Evolutionary conservation across 352 stramenopile genomes (phyloP).

Genomic region (Phytopythium montanum): DNA sequence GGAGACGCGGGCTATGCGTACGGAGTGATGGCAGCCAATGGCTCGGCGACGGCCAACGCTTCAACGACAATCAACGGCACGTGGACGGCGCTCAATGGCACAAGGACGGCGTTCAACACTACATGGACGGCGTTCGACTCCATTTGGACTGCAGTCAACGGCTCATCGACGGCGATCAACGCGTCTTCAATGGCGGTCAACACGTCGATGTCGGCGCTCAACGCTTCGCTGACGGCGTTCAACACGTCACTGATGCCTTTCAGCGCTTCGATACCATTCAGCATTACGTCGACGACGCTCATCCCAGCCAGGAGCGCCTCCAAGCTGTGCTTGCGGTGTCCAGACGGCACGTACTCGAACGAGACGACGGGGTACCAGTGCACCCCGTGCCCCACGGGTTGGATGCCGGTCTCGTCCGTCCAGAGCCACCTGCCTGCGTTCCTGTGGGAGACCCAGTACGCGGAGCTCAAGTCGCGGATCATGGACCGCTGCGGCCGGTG

Average conservation of each 20-base stretch:
- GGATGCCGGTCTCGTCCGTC: conserved; percentile 4
- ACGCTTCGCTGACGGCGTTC: too few relatives aligned
- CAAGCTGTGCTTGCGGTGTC: conserved; percentile 29
- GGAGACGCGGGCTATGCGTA: conserved; percentile 2
- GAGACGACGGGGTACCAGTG: conserved; percentile 40
- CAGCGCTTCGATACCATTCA: neutral
- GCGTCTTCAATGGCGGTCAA: too few relatives aligned
- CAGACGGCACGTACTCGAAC: conserved; percentile 40
- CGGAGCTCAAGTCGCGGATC: conserved; percentile 8
- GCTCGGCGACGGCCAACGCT: too few relatives aligned
- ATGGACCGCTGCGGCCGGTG: conserved; percentile 6
- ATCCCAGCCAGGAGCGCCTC: conserved; percentile 13
- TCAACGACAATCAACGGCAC: too few relatives aligned
- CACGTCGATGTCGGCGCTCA: too few relatives aligned
- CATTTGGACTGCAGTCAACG: too few relatives aligned
- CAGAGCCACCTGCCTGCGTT: conserved; percentile 5
- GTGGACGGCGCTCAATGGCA: too few relatives aligned
- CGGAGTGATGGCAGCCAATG: too few relatives aligned
- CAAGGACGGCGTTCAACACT: too few relatives aligned
- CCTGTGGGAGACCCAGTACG: neutral
- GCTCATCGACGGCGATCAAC: too few relatives aligned
- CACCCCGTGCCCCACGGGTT: conserved; percentile 27
- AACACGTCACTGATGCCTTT: too few relatives aligned
- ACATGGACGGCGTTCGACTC: too few relatives aligned
- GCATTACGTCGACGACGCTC: neutral